phyloP scores from a whole-genome alignment of 306 rosid species.

The Abrus precatorius region DNA sequence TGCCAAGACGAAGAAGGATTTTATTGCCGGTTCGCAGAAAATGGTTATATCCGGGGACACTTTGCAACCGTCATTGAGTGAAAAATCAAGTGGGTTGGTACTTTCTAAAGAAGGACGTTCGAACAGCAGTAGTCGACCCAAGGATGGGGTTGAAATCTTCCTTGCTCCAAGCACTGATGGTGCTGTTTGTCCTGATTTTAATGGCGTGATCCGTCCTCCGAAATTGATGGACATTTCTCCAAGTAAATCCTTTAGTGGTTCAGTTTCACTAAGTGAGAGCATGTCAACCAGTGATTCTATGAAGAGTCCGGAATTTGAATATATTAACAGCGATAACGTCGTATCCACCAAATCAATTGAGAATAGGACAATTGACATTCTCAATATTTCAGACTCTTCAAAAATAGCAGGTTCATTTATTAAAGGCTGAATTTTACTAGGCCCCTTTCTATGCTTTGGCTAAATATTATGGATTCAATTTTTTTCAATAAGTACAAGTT shows the following conservation, averaged over 20 bases:
- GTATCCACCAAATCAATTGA: slow-evolving; percentile 52
- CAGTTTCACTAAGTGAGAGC: slow-evolving; percentile 44
- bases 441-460: slow-evolving; percentile 15
- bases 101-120: slow-evolving; percentile 38
- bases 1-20: slow-evolving; percentile 60
- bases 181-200: slow-evolving; percentile 38
- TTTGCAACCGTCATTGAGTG: slow-evolving; percentile 42
- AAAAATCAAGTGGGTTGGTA: slow-evolving; percentile 50
- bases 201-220: slow-evolving; percentile 36
- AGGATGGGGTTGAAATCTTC: slow-evolving; percentile 32
- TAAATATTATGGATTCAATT: background rate
- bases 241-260: slow-evolving; percentile 46
- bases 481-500: slow-evolving; percentile 18
- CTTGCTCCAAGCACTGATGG: slow-evolving; percentile 41
- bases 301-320: slow-evolving; percentile 54
- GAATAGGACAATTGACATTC: slow-evolving; percentile 46
- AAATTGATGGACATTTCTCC: slow-evolving; percentile 50
- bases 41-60: slow-evolving; percentile 35
- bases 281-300: slow-evolving; percentile 54
- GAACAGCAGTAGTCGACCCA: slow-evolving; percentile 38
- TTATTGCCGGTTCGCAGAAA: slow-evolving; percentile 40
- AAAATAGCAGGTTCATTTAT: slow-evolving; percentile 53
- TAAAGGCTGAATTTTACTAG: slow-evolving; percentile 28
- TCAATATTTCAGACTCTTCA: slow-evolving; percentile 47
- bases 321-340: slow-evolving; percentile 46